phyloP scores from a whole-genome alignment of 2,329 filamentous ascomycete species.

The Ciborinia camelliae region DNA sequence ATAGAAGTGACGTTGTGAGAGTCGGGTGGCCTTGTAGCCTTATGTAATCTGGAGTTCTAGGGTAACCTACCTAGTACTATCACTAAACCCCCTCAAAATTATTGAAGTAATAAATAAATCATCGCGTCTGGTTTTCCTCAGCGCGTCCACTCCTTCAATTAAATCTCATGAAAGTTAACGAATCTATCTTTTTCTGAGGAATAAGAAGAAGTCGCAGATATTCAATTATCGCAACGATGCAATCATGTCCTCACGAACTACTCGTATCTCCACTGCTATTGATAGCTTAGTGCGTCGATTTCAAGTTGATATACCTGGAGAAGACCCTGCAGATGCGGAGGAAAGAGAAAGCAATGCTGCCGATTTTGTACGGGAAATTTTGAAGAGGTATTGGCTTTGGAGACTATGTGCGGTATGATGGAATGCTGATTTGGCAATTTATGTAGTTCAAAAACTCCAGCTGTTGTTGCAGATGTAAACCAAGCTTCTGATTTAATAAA shows the following conservation, averaged over 20 bases:
- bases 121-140: constrained; percentile 12
- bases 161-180: constrained; percentile 7
- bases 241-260: constrained; percentile 39
- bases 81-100: not conserved
- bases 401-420: not conserved
- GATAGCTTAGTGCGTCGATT: constrained; percentile 74
- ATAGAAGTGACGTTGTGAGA: constrained; percentile 24
- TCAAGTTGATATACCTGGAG: constrained; percentile 61
- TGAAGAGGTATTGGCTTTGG: constrained; percentile 39
- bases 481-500: constrained; percentile 93
- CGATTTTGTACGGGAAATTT: constrained; percentile 46
- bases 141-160: constrained; percentile 19
- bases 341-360: constrained; percentile 63
- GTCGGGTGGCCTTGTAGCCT: constrained; percentile 14
- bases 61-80: not conserved
- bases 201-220: not conserved
- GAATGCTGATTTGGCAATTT: constrained; percentile 20
- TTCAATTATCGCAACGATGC: constrained; percentile 32
- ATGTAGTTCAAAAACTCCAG: constrained; percentile 31
- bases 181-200: not conserved
- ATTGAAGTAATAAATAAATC: constrained; percentile 15
- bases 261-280: constrained; percentile 75
- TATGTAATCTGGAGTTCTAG: constrained; percentile 18
- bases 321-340: constrained; percentile 65
- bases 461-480: constrained; percentile 60